Base-by-base conservation (phyloP, 202 grass and related monocot species). In the Alloteropsis angusta region DNA sequence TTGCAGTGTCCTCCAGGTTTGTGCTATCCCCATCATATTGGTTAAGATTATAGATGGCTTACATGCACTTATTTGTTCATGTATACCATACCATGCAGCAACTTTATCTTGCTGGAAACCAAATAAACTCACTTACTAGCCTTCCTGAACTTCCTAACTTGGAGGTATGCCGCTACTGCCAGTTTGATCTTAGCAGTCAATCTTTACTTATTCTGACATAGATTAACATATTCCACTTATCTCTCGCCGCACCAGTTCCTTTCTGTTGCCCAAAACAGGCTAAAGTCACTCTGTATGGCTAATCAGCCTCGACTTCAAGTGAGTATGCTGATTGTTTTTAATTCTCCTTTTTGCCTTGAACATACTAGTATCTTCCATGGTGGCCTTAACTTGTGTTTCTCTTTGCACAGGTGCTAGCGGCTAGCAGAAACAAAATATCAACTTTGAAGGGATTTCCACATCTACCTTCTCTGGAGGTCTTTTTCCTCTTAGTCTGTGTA, bases 91-190 rank as follows among this genome's bases (percentile, higher is more conserved):
- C 82, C 26, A 36, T 93, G 84, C 81, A 98, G 95, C 95, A 98
- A 98, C 92, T 98, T 60, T 94, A 98, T 82, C 95, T 98, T 84
- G 95, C 95, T 63, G 95, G 95, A 74, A 98, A 98, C 85, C 89
- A 94, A 94, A 94, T 94, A 87, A 88, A 87, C 58, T 94, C 95
- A 61, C 95, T 98, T 79, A 68, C 87, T 74, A 92, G 74, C 34
- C 92, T 98, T 77, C 95, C 95, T 1, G 72, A 76, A 71, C 79
- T 98, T 90, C 95, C 95, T 84, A 94, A 98, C 68, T 84, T 98
- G 89, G 95, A 98, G 95, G 95, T 98, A 90, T 71, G 36, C 47
- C 75, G 25, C 79, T 78, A 78, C 49, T 53, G 45, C 71, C 50
- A 74, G 60, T 75, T 78, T 75, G 26, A 47, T 32, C 21, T 73